Conservation (phyloP, 2,329 filamentous ascomycete species). For the Penicillium sp. region DNA sequence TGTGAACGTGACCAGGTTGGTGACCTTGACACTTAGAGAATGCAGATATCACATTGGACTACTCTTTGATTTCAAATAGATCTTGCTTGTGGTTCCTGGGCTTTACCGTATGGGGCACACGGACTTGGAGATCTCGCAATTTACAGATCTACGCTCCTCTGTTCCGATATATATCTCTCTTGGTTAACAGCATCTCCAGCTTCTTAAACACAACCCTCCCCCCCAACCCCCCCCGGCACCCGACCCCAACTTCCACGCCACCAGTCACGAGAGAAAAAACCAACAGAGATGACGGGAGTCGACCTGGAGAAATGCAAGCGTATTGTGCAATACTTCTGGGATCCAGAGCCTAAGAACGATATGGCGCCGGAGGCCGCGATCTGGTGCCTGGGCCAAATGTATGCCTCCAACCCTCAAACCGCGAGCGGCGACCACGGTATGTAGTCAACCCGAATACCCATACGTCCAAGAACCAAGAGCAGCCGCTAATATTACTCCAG, state of each 20-base stretch:
- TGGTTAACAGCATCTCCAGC: background rate
- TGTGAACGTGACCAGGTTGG: background rate
- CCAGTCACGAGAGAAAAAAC: background rate
- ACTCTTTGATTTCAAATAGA: background rate
- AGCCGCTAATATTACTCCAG: background rate
- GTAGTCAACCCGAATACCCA: background rate
- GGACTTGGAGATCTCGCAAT: background rate
- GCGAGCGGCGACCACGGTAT: conserved; percentile 2
- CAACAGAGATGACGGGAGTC: conserved; percentile 58
- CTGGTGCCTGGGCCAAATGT: conserved; percentile 74
- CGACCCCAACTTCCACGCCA: conserved; percentile 1
- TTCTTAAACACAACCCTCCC: background rate
- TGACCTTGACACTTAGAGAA: background rate
- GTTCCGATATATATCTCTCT: background rate
- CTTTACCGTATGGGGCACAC: background rate
- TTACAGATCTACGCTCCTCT: background rate
- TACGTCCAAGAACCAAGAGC: background rate
- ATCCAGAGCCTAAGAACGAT: conserved; percentile 82
- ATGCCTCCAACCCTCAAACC: conserved; percentile 37
- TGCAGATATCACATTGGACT: background rate
- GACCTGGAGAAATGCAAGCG: conserved; percentile 77
- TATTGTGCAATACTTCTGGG: conserved; percentile 88
- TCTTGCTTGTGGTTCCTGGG: background rate
- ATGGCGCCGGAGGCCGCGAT: conserved; percentile 64
- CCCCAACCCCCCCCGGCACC: background rate